Conservation (phyloP, 306 rosid genomes). For the Fragaria ananassa region DNA sequence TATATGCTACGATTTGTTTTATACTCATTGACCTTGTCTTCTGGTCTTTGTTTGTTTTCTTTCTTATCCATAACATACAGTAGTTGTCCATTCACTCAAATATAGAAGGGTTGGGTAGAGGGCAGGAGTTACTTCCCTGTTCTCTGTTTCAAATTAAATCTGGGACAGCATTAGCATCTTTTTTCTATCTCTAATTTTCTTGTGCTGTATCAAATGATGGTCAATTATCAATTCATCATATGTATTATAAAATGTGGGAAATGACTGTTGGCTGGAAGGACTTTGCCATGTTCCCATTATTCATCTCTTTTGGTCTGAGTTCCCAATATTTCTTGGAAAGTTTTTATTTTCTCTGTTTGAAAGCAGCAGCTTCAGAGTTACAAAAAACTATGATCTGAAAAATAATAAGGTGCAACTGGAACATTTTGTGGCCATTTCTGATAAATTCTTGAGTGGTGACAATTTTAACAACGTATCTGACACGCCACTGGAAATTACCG, state of each 20-base stretch:
- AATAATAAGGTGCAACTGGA: not conserved
- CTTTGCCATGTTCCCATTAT: not conserved
- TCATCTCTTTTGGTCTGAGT: not conserved
- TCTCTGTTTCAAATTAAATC: too few species aligned
- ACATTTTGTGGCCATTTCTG: not conserved
- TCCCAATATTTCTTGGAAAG: not conserved
- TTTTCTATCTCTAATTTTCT: too few species aligned
- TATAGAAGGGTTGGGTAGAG: too few species aligned
- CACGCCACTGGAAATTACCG: not conserved
- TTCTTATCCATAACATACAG: not conserved
- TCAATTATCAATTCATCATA: too few species aligned
- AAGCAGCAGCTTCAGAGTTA: not conserved
- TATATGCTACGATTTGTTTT: not conserved
- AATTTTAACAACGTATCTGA: not conserved
- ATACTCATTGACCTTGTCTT: not conserved
- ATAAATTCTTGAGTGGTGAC: not conserved
- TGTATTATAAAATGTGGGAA: too few species aligned
- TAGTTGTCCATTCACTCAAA: not conserved
- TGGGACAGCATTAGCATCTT: too few species aligned
- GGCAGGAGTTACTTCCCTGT: too few species aligned
- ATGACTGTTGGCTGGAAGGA: not conserved
- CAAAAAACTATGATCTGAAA: not conserved
- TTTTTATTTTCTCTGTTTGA: not conserved
- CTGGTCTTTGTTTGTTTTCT: not conserved
- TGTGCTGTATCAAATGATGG: too few species aligned